Evolutionary conservation across 2,329 filamentous ascomycete species (phyloP).

Genomic region (Rutstroemia sp.): DNA sequence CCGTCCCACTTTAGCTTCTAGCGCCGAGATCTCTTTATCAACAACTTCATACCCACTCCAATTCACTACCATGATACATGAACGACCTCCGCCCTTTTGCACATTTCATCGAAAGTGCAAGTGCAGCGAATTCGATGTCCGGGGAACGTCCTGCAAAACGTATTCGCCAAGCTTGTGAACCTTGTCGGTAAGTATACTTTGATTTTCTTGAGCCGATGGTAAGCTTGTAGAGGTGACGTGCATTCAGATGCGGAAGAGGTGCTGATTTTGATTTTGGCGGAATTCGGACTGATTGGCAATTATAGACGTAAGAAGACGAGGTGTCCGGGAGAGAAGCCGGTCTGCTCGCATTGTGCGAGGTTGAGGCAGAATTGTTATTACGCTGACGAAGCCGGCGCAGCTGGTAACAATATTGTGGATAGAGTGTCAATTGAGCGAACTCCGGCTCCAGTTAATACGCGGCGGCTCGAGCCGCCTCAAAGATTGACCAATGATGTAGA

Average conservation of each 20-base stretch:
- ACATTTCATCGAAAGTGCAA: slow-evolving; percentile 8
- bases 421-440: slow-evolving; percentile 10
- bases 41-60: not conserved
- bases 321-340: slow-evolving; percentile 42
- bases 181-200: slow-evolving; percentile 27
- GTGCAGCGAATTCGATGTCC: slow-evolving; percentile 1
- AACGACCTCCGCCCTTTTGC: slow-evolving; percentile 2
- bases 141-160: slow-evolving; percentile 27
- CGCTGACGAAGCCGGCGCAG: slow-evolving; percentile 25
- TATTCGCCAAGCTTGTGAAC: slow-evolving; percentile 30
- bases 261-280: not conserved
- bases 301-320: slow-evolving; percentile 42
- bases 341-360: slow-evolving; percentile 42
- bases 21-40: not conserved
- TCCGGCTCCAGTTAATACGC: not conserved
- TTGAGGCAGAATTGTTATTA: slow-evolving; percentile 40
- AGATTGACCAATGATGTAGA: slow-evolving; percentile 2
- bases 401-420: slow-evolving; percentile 3
- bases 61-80: slow-evolving; percentile 1
- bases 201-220: not conserved
- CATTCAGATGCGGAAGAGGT: not conserved
- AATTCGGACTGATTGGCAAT: not conserved
- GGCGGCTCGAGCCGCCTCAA: not conserved
- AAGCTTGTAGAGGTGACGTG: not conserved
- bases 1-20: not conserved